Percentiles rank a stretch among this genome's conserved stretches.
phyloP scores from a whole-genome alignment of 1,139 yeast species.

The Meyerozyma guilliermondii region DNA sequence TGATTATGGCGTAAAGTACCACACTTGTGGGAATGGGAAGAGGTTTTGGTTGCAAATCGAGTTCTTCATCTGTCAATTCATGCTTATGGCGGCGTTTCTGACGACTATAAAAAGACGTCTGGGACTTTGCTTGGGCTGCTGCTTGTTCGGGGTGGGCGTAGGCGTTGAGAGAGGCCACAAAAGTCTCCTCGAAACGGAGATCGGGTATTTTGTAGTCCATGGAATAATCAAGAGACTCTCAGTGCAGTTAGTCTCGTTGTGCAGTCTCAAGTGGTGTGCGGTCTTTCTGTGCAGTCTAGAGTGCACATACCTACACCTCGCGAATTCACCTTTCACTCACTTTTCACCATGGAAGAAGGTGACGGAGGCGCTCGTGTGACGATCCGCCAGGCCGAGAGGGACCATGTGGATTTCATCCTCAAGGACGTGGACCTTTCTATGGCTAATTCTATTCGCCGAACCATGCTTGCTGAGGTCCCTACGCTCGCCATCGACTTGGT shows the following conservation, averaged over 20 bases:
- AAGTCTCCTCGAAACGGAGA: slow-evolving; percentile 59
- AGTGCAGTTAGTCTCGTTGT: too few species aligned
- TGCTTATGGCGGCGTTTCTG: slow-evolving; percentile 3
- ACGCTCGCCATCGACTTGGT: slow-evolving; percentile 94
- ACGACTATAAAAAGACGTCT: neutral
- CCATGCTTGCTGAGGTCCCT: slow-evolving; percentile 94
- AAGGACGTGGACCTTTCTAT: slow-evolving; percentile 84
- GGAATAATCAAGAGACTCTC: neutral
- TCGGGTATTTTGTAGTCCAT: slow-evolving; percentile 44
- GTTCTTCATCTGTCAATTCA: slow-evolving; percentile 20
- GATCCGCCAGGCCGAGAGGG: slow-evolving; percentile 78
- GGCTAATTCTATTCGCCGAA: slow-evolving; percentile 89
- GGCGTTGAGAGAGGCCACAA: slow-evolving; percentile 40
- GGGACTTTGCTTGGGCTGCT: neutral
- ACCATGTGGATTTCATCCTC: slow-evolving; percentile 85
- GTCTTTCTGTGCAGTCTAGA: too few species aligned
- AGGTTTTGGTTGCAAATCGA: slow-evolving; percentile 19
- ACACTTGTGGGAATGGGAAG: slow-evolving; percentile 41
- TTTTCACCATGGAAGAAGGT: slow-evolving; percentile 27
- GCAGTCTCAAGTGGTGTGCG: too few species aligned
- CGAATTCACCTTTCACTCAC: too few species aligned
- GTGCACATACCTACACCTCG: too few species aligned
- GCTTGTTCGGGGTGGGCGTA: slow-evolving; percentile 19
- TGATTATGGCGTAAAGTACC: slow-evolving; percentile 50
- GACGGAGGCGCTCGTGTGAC: slow-evolving; percentile 69